Evolutionary conservation across 2,329 filamentous ascomycete genomes (phyloP).

Genomic region (Trichoderma atroviride): DNA sequence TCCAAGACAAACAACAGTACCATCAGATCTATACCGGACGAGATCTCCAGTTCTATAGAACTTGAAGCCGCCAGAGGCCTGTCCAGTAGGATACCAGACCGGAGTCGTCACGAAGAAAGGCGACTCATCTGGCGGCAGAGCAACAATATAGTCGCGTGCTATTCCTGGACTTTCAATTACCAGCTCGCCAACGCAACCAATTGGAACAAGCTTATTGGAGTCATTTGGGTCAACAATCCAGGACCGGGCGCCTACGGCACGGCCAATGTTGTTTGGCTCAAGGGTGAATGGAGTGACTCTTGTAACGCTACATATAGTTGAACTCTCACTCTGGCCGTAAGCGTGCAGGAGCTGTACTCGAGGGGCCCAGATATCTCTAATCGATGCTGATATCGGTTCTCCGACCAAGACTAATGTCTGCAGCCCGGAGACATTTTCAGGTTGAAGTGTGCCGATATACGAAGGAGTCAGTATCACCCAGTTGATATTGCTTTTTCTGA

Average conservation of each 20-base stretch:
- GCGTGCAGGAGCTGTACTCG: background rate
- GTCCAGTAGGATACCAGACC: background rate
- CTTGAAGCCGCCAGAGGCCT: background rate
- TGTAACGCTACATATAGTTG: background rate
- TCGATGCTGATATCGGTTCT: background rate
- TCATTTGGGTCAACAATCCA: background rate
- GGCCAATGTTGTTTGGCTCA: background rate
- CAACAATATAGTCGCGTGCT: slow-evolving; percentile 51
- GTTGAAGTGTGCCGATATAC: background rate
- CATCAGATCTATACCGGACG: slow-evolving; percentile 38
- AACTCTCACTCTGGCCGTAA: background rate
- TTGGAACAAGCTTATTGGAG: slow-evolving; percentile 38
- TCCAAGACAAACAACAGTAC: slow-evolving; percentile 30
- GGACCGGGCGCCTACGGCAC: background rate
- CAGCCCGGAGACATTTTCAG: background rate
- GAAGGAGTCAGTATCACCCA: background rate
- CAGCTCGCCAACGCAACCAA: slow-evolving; percentile 49
- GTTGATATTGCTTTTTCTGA: background rate
- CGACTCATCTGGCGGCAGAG: background rate
- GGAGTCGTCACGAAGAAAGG: background rate
- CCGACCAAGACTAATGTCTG: background rate
- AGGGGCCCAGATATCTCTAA: background rate
- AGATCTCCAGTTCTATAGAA: slow-evolving; percentile 33
- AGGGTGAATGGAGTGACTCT: background rate
- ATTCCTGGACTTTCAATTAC: slow-evolving; percentile 54